These are phyloP conservation scores for Corinectria fuckeliana DNA, from an alignment of 2,329 filamentous ascomycete genomes.

Conservation along the genomic window DNA sequence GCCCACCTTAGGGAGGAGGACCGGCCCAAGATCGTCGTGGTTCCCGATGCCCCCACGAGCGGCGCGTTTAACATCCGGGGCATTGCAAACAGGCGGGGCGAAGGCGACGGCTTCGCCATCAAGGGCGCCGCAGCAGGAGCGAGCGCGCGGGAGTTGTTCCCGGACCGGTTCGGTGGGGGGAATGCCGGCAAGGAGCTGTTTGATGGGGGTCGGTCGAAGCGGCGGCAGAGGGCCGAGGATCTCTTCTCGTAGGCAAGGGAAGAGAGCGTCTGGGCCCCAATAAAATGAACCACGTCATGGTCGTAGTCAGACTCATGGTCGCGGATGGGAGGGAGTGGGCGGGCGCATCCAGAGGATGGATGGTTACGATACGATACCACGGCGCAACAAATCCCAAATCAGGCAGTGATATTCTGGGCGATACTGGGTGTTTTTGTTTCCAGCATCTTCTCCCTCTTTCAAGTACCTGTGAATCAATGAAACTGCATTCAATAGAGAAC, in stretches of 20 bases:
- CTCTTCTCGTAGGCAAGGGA: constrained; percentile 62
- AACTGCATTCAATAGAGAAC: neutral
- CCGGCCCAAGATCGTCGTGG: constrained; percentile 64
- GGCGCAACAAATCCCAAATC: constrained; percentile 30
- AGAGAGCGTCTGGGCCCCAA: neutral
- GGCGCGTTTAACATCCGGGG: constrained; percentile 67
- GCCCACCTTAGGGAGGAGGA: constrained; percentile 46
- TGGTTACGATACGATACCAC: constrained; percentile 39
- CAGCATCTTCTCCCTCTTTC: neutral
- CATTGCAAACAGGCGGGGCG: constrained; percentile 53
- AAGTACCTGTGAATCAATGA: neutral
- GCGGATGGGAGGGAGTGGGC: constrained; percentile 12
- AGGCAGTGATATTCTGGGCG: constrained; percentile 16
- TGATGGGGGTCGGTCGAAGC: constrained; percentile 56
- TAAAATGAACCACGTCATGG: neutral
- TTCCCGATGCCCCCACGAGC: constrained; percentile 50
- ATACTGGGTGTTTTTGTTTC: neutral
- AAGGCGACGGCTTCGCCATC: constrained; percentile 64
- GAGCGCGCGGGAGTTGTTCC: constrained; percentile 71
- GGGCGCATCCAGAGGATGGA: constrained; percentile 27
- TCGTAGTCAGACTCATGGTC: neutral
- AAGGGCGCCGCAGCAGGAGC: constrained; percentile 63
- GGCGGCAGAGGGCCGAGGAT: constrained; percentile 74
- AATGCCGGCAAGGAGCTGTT: constrained; percentile 77
- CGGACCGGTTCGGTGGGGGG: constrained; percentile 60